Evolutionary conservation across 768 basidiomycete species (phyloP).

Genomic region (Boletus sp.): DNA sequence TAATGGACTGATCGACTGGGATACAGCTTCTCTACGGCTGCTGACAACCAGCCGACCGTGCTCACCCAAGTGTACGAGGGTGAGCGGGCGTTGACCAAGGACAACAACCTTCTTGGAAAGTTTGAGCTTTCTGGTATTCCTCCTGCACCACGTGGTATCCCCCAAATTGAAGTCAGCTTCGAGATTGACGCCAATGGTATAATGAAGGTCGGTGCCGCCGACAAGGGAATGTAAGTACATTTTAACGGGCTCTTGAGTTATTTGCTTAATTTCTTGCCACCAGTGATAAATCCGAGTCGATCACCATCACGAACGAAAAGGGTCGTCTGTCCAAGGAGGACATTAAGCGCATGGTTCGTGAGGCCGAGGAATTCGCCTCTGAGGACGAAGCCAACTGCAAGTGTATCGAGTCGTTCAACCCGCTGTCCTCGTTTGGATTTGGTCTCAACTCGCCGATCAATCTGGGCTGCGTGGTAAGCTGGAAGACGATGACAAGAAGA

Average conservation of each 20-base stretch:
- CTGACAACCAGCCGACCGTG: conserved; percentile 93
- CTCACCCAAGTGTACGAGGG: conserved; percentile 98
- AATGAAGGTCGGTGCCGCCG: conserved; percentile 88
- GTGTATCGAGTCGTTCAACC: conserved; percentile 83
- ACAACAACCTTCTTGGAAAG: conserved; percentile 97
- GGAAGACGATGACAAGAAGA: conserved; percentile 79
- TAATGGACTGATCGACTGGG: background rate
- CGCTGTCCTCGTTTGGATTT: conserved; percentile 78
- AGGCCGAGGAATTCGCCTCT: conserved; percentile 37
- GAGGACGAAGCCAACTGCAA: conserved; percentile 80
- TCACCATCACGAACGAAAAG: conserved; percentile 96
- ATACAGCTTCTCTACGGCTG: conserved; percentile 70
- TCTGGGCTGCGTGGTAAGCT: conserved; percentile 92
- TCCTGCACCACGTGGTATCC: conserved; percentile 93
- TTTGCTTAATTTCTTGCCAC: background rate
- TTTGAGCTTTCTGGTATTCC: conserved; percentile 93
- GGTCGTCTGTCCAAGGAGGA: conserved; percentile 87
- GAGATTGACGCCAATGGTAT: conserved; percentile 96
- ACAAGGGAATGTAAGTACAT: conserved; percentile 83
- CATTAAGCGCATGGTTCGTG: conserved; percentile 90
- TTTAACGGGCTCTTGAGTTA: too few species aligned
- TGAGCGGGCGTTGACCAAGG: conserved; percentile 95
- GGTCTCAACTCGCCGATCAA: conserved; percentile 80
- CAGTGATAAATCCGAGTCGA: conserved; percentile 82
- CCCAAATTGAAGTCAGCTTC: conserved; percentile 96